Evolutionary conservation across 305 asterid genomes (phyloP), one percentile per base, ranked within the genome.

Genomic region (Fraxinus angustifolia): DNA sequence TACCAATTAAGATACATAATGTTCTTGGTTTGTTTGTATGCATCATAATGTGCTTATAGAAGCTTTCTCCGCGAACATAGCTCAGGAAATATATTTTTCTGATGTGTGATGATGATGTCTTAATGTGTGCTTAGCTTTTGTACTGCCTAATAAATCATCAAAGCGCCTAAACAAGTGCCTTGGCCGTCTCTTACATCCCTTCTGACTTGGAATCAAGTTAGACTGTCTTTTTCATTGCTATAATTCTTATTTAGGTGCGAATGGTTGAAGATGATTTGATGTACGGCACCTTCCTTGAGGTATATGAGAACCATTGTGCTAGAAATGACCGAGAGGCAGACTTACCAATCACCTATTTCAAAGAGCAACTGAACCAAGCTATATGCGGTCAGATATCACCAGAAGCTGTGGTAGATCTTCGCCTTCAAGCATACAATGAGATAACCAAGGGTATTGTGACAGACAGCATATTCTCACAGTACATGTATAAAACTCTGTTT

Each of bases 201-300:
- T 19, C 38, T 14, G 21, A 68, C 75, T 34, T 77, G 58, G 58
- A 84, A 77, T 40, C 76, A 84, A 79, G 36, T 60, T 62, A 42
- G 78, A 42, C 56, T 53, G 38, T 76, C 4, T 72, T 53, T 17
- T 23, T 76, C 48, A 23, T 81, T 79, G 21, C 62, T 82, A n/a
- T 53, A 60, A 50, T 58, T 83, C 31, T 82, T 53, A n/a, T 60
- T 23, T 86, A 96, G 99, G 99, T 96, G 48, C 98, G 97, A 65
- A 94, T 96, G 98, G 99, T 96, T 58, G 99, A 96, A 87, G 99
- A 96, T 83, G 99, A 96, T 90, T 86, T 96, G 76, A 94, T 93
- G 94, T 94, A 96, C 89, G 93, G 95, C 92, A 96, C 98, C 81
- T 93, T 94, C 87, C 94, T 96, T 26, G 98, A 96, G 94, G 99